phyloP scores from a whole-genome alignment of 2,329 filamentous ascomycete species.

The Diaporthe citrichinensis region DNA sequence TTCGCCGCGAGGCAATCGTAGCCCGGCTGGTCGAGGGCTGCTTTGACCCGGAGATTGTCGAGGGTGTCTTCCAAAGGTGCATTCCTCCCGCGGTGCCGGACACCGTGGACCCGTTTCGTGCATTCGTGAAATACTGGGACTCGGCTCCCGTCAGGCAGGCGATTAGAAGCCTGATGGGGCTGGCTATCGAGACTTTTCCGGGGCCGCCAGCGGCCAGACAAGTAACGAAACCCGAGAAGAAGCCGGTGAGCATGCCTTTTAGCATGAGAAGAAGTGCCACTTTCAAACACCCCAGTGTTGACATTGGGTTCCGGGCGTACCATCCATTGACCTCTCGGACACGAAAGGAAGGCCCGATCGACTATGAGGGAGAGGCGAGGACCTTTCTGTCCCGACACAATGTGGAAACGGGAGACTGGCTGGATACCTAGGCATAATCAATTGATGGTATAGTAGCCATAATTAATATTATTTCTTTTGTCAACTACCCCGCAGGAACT shows the following conservation, averaged over 20 bases:
- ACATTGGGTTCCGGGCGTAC: not conserved
- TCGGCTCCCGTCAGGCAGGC: not conserved
- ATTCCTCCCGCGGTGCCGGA: not conserved
- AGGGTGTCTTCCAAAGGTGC: not conserved
- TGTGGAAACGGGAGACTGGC: not conserved
- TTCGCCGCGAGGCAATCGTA: not conserved
- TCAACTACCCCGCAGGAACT: not conserved
- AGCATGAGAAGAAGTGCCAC: not conserved
- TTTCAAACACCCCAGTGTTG: constrained; percentile 10
- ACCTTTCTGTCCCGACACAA: not conserved
- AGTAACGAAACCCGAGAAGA: not conserved
- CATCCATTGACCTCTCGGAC: not conserved
- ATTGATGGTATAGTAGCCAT: not conserved
- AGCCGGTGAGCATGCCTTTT: not conserved
- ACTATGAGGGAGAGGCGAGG: constrained; percentile 11
- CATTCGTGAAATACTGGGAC: constrained; percentile 8
- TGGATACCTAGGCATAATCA: not conserved
- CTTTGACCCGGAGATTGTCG: constrained; percentile 2
- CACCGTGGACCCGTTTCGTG: not conserved
- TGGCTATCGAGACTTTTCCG: not conserved
- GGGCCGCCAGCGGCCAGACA: not conserved
- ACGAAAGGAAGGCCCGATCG: not conserved
- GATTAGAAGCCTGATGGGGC: not conserved
- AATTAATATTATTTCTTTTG: not conserved
- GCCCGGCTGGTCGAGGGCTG: not conserved